phyloP scores from a whole-genome alignment of 345 rosid genomes.

The Hevea brasiliensis region DNA sequence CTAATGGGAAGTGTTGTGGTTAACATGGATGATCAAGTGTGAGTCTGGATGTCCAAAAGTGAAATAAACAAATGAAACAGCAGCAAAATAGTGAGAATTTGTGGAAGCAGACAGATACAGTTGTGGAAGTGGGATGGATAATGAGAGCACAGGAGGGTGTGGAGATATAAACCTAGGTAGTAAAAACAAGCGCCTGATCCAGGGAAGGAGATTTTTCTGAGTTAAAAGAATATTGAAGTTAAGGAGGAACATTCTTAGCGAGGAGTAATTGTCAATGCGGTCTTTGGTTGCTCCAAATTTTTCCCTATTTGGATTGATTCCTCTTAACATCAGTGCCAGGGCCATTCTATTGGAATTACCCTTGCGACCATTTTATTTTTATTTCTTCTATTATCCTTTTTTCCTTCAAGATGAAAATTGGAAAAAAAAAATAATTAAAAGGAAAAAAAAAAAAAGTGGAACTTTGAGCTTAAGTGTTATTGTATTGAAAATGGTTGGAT shows the following conservation, averaged over 20 bases:
- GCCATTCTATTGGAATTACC: background rate
- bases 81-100: background rate
- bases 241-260: background rate
- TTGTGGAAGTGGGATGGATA: background rate
- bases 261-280: background rate
- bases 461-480: background rate
- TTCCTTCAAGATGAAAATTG: background rate
- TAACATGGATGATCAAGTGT: background rate
- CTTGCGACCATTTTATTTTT: background rate
- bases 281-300: background rate
- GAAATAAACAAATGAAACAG: background rate
- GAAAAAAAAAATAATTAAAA: no score
- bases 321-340: background rate
- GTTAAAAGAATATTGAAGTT: no score
- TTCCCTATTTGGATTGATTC: constrained; percentile 2
- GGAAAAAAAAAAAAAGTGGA: no score
- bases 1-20: background rate
- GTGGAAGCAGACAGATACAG: background rate
- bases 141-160: background rate
- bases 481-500: background rate
- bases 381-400: background rate
- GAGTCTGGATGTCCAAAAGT: background rate
- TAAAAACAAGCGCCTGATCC: background rate
- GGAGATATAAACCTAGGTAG: no score
- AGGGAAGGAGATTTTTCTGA: no score